Base-by-base conservation (phyloP, 1,284 basidiomycete species). In the Microbotryum violaceum region DNA sequence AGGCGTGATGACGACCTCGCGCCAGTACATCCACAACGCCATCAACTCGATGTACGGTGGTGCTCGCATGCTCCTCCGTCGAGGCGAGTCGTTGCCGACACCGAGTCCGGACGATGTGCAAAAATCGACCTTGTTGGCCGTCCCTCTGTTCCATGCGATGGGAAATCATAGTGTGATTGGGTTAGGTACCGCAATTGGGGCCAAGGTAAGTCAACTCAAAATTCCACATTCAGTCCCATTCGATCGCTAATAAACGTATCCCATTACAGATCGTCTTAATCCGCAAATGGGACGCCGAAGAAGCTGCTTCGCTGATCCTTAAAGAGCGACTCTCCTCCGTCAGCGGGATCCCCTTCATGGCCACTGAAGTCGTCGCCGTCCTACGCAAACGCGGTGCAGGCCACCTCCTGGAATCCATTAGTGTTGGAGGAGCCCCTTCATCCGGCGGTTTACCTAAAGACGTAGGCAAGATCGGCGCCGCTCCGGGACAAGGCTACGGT, bases 261-360 rank as follows among this genome's bases (percentile, higher is more conserved):
- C 10, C 37, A 3, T 42, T 42, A 16, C 12, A 42, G 37, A 42
- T 69, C 42, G 78, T 81, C n/a, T 70, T 85, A 42, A 81, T 85
- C 77, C 77, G 81, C 51, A 84, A 82, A 70, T 84, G 83, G 82
- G 74, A 79, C 57, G 72, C 78, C 7, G 71, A 81, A 70, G 77
- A 80, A 73, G 83, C 74, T 18, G 70, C 71, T 49, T 78, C 78
- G 49, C 69, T 84, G 37, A 80, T 84, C 63, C 73, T 72, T 54
- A 62, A 73, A 23, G 82, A 84, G 70, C 77, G 79, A 61, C 69
- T 83, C 58, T 74, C 37, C 23, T 33, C 55, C 23, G 75, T 79
- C 16, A 77, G 80, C 64, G 82, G 83, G 2, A 81, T 85, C 18
- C 83, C 83, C 0, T 82, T 82, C 37, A 84, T 85, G 79, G 81